Conservation (phyloP, 1,284 basidiomycete species). For the Chondrostereum purpureum region DNA sequence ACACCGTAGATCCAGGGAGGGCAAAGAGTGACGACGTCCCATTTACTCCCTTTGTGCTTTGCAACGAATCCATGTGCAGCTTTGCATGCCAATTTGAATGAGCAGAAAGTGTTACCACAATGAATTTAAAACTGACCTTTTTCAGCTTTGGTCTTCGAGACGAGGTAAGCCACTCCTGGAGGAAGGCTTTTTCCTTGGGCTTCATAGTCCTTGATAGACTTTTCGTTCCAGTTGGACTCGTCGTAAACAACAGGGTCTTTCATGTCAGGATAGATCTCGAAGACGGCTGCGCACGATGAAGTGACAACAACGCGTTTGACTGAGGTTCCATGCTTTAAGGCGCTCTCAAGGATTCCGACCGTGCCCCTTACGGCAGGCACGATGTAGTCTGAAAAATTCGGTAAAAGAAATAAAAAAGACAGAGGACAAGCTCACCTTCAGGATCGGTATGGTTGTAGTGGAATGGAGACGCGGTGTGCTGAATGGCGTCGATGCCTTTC, state of each 20-base stretch:
- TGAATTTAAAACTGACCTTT: conserved; percentile 31
- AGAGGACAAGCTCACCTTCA: conserved; percentile 22
- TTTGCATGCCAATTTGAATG: neutral
- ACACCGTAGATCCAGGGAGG: conserved; percentile 1
- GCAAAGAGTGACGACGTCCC: neutral
- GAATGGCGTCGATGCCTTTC: conserved; percentile 52
- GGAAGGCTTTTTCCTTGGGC: conserved; percentile 43
- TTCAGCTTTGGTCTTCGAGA: conserved; percentile 69
- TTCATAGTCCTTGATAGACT: conserved; percentile 45
- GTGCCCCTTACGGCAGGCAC: conserved; percentile 62
- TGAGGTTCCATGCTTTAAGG: conserved; percentile 38
- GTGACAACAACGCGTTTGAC: conserved; percentile 63
- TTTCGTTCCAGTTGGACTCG: conserved; percentile 62
- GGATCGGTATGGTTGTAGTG: conserved; percentile 32
- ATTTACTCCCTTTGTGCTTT: neutral
- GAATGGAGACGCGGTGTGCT: conserved; percentile 47
- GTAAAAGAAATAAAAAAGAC: neutral
- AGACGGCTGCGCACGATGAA: conserved; percentile 31
- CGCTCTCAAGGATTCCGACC: conserved; percentile 46
- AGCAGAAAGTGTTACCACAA: neutral
- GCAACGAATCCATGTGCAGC: neutral
- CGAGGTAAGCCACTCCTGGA: conserved; percentile 41
- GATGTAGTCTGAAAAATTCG: no score
- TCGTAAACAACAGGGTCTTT: conserved; percentile 24
- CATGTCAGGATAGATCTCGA: conserved; percentile 9